Evolutionary conservation across 2,329 filamentous ascomycete genomes (phyloP), one percentile per base, ranked within the genome.

Genomic region (Tympanopsis confertula): DNA sequence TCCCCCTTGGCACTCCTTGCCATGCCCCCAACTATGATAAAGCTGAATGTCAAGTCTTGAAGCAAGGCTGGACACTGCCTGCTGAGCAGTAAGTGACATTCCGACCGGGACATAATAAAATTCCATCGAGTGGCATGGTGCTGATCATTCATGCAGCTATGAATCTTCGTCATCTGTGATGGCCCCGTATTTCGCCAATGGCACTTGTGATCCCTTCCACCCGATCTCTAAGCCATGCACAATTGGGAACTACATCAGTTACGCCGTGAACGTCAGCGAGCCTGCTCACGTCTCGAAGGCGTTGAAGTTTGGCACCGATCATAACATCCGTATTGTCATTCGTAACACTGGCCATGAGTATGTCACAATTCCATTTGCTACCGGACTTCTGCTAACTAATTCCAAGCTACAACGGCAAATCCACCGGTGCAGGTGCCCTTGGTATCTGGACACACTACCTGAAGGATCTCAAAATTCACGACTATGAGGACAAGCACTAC

Each of bases 1-100:
- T 66, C 1, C 71, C 73, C 1, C 47, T 74, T 7, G 72, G 59
- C 3, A 48, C 58, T 3, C 57, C 64, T 2, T 77, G 71, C 44
- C 70, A 76, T 42, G 57, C 61, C 19, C 60, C 57, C 13, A 39
- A 49, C 10, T 74, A 70, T 47, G 55, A 76, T 47, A 58, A 50
- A 5, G 56, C 44, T 1, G 48, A 52, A 17, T 77, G 73, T 45
- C 41, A 53, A 2, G 49, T 43, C 13, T 45, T 76, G 1, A 56
- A 57, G 36, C 45, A 52, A 2, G 47, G 49, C 26, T 77, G 71
- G 72, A 46, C 50, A 3, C 44, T 49, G 3, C 59, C 69, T 0
- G 54, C 61, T 22, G 54, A 56, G 24, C 69, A 73, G 62, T 68
- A 54, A 50, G 54, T 54, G 10, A 17, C 22, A 20, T 17, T 30